Conservation (phyloP, 192 early-diverging fungal species). For the Coemansia sp. region DNA sequence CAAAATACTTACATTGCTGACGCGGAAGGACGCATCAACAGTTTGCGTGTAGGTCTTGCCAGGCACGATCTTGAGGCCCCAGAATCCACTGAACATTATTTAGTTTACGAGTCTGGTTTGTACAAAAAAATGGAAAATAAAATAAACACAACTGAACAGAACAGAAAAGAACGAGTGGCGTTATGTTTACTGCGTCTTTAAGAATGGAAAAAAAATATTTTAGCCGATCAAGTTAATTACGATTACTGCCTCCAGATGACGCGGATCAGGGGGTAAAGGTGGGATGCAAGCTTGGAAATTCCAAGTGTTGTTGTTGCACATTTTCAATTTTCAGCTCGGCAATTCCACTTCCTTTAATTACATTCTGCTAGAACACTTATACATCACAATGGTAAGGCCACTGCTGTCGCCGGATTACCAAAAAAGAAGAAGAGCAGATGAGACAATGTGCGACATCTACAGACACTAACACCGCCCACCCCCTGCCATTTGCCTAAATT, state of each 20-base stretch:
- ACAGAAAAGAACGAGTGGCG: constrained; percentile 1
- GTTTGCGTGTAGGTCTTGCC: constrained; percentile 77
- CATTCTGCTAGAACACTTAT: background rate
- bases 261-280: background rate
- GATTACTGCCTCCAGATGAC: background rate
- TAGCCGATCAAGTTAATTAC: constrained; percentile 4
- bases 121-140: constrained; percentile 2
- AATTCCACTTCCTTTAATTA: background rate
- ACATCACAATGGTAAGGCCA: background rate
- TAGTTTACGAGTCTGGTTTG: background rate
- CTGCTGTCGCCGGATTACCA: background rate
- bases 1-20: constrained; percentile 67
- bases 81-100: constrained; percentile 62
- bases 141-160: constrained; percentile 6
- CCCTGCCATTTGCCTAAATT: background rate
- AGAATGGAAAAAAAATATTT: constrained; percentile 14
- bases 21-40: constrained; percentile 77
- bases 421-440: background rate
- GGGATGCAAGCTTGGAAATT: background rate
- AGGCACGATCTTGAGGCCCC: constrained; percentile 71
- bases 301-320: background rate
- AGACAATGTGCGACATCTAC: background rate
- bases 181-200: background rate
- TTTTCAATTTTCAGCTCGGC: background rate
- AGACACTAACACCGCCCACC: background rate